Evolutionary conservation across 352 stramenopile species (phyloP).

Genomic region (Aphanomyces invadans): DNA sequence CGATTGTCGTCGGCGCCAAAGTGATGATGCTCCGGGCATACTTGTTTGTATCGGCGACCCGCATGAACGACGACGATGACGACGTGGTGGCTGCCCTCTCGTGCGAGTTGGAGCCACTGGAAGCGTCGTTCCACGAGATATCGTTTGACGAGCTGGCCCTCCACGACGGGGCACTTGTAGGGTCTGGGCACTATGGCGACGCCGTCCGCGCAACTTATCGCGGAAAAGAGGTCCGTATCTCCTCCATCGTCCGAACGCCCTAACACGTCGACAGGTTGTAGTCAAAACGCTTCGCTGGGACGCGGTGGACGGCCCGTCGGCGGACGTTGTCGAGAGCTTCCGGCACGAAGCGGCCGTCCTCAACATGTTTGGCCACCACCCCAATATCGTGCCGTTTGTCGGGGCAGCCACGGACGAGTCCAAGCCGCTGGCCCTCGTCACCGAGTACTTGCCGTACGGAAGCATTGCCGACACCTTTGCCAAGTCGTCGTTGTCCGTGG

Average conservation of each 20-base stretch:
- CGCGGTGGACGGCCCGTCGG: constrained; percentile 61
- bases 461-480: constrained; percentile 58
- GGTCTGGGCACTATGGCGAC: constrained; percentile 57
- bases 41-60: constrained; percentile 33
- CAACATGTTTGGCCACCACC: constrained; percentile 75
- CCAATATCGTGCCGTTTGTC: constrained; percentile 67
- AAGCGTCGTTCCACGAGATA: constrained; percentile 64
- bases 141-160: constrained; percentile 51
- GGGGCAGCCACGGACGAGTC: constrained; percentile 57
- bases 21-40: constrained; percentile 64
- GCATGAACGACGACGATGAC: constrained; percentile 42
- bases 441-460: constrained; percentile 58
- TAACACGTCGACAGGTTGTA: too few relatives aligned
- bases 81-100: constrained; percentile 34
- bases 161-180: constrained; percentile 49
- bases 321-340: constrained; percentile 68
- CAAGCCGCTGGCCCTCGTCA: constrained; percentile 54
- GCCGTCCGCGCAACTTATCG: constrained; percentile 57
- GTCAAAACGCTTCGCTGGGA: constrained; percentile 33
- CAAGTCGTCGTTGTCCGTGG: constrained; percentile 30
- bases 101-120: constrained; percentile 60
- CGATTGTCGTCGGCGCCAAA: constrained; percentile 60
- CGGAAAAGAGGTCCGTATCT: constrained; percentile 28
- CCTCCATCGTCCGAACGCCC: too few relatives aligned
- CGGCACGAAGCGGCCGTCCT: constrained; percentile 71